Conservation (phyloP, 306 rosid species). For the Cucurbita maxima region DNA sequence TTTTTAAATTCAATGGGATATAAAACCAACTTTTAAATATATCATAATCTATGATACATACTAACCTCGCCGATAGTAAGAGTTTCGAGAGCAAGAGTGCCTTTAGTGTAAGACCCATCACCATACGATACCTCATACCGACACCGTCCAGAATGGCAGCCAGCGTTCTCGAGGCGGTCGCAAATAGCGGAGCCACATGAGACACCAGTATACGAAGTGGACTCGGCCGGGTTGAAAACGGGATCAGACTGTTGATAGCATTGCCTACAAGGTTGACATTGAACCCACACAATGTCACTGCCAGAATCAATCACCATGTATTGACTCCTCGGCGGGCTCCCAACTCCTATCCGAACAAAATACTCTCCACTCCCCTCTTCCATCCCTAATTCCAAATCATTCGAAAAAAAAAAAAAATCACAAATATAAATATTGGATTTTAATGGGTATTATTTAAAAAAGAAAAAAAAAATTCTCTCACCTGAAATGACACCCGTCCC, state of each 20-base stretch:
- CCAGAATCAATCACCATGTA: slow-evolving; percentile 72
- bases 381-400: slow-evolving; percentile 28
- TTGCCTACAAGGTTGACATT: slow-evolving; percentile 62
- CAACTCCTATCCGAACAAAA: slow-evolving; percentile 57
- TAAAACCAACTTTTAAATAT: no score
- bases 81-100: slow-evolving; percentile 75
- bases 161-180: slow-evolving; percentile 39
- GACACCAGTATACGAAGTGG: slow-evolving; percentile 44
- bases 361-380: slow-evolving; percentile 73
- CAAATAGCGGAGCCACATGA: slow-evolving; percentile 54
- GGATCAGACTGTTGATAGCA: slow-evolving; percentile 84
- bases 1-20: no score
- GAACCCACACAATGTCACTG: slow-evolving; percentile 83
- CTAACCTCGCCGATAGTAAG: slow-evolving; percentile 36
- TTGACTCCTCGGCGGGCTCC: slow-evolving; percentile 58
- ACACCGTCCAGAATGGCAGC: slow-evolving; percentile 52
- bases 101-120: slow-evolving; percentile 75
- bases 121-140: slow-evolving; percentile 62
- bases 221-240: slow-evolving; percentile 63
- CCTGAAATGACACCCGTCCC: slow-evolving; percentile 43
- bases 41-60: no score
- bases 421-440: not conserved
- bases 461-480: not conserved
- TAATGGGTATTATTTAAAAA: not conserved
- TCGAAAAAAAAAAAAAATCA: not conserved